A percentile compares a stretch with the other conserved stretches of the same genome.
Conservation (phyloP, 129 eudicot genomes). For the Rutidosis leptorrhynchoides region DNA sequence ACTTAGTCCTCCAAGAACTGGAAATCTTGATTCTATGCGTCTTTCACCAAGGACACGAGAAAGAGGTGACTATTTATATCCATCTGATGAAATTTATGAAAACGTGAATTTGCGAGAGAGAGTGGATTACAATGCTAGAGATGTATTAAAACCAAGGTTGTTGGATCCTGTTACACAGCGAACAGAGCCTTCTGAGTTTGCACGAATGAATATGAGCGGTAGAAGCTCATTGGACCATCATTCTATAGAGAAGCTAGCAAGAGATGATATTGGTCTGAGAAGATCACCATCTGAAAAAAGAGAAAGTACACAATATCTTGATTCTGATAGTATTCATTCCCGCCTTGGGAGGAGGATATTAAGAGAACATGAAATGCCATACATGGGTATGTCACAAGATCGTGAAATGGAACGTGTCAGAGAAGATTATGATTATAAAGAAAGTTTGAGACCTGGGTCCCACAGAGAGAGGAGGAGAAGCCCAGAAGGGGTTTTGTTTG, state of each 20-base stretch:
- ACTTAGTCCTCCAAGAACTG: slow-evolving; percentile 35
- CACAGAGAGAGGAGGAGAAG: slow-evolving; percentile 39
- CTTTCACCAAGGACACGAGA: slow-evolving; percentile 28
- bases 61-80: slow-evolving; percentile 30
- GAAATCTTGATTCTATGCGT: slow-evolving; percentile 31
- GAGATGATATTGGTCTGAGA: slow-evolving; percentile 25
- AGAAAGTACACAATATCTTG: slow-evolving; percentile 36
- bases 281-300: slow-evolving; percentile 32
- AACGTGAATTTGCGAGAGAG: slow-evolving; percentile 33
- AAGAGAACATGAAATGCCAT: slow-evolving; percentile 42
- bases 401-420: slow-evolving; percentile 31
- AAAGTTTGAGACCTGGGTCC: slow-evolving; percentile 32
- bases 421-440: slow-evolving; percentile 27
- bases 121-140: slow-evolving; percentile 31
- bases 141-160: slow-evolving; percentile 23
- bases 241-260: slow-evolving; percentile 25
- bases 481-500: slow-evolving; percentile 35
- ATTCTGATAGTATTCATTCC: slow-evolving; percentile 33
- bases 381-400: slow-evolving; percentile 40
- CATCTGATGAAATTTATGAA: slow-evolving; percentile 39
- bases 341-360: slow-evolving; percentile 39
- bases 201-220: slow-evolving; percentile 26
- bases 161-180: slow-evolving; percentile 30
- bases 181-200: slow-evolving; percentile 29
- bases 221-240: slow-evolving; percentile 31